These are phyloP conservation scores for Pseudogymnoascus sp. DNA, from an alignment of 2,329 filamentous ascomycete genomes.

Conservation along the genomic window DNA sequence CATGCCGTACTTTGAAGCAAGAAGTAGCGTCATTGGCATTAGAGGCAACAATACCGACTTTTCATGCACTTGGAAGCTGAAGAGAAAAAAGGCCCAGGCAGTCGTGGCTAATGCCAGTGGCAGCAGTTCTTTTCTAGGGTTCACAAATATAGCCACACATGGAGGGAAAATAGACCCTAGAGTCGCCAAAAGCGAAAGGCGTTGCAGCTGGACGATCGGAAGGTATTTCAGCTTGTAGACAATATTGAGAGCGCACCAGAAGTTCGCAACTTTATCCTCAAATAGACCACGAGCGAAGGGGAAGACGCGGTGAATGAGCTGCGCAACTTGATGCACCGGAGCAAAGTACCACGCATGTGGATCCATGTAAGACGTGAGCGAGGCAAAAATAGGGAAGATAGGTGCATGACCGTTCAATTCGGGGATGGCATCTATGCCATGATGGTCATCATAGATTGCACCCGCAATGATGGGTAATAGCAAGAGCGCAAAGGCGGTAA, in stretches of 20 bases:
- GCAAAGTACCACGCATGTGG: slow-evolving; percentile 64
- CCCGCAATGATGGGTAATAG: slow-evolving; percentile 68
- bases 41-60: slow-evolving; percentile 91
- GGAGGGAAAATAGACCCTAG: slow-evolving; percentile 68
- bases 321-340: slow-evolving; percentile 66
- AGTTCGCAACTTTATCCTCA: slow-evolving; percentile 97
- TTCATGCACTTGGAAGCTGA: slow-evolving; percentile 96
- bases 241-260: slow-evolving; percentile 91
- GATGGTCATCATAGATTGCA: slow-evolving; percentile 58
- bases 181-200: slow-evolving; percentile 65
- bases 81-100: slow-evolving; percentile 95
- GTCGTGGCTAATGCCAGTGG: slow-evolving; percentile 74
- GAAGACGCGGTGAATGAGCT: slow-evolving; percentile 87
- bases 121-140: slow-evolving; percentile 67
- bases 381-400: slow-evolving; percentile 53
- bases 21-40: slow-evolving; percentile 82
- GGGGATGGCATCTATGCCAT: slow-evolving; percentile 49
- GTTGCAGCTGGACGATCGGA: slow-evolving; percentile 62
- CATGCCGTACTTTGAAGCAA: slow-evolving; percentile 71
- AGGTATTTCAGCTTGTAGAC: slow-evolving; percentile 78
- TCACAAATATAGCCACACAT: slow-evolving; percentile 69
- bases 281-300: slow-evolving; percentile 93
- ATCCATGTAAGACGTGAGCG: slow-evolving; percentile 51
- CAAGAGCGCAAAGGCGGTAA: slow-evolving; percentile 64
- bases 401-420: slow-evolving; percentile 50